phyloP scores from a whole-genome alignment of 2,329 filamentous ascomycete genomes.

The Chaetomium globosum region DNA sequence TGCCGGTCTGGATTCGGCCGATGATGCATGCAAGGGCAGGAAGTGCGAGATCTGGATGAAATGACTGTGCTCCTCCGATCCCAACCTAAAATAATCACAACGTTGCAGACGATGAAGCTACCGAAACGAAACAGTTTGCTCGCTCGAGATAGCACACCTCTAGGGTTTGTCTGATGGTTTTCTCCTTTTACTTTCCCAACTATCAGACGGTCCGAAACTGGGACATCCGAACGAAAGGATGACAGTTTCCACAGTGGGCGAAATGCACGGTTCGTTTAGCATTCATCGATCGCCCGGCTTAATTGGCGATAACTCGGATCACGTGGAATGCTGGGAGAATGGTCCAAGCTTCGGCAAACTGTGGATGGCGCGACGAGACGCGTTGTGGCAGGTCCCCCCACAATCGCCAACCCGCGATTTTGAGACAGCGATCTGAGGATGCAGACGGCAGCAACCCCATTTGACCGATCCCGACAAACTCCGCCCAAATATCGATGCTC shows the following conservation, averaged over 20 bases:
- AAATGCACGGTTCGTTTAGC: background rate
- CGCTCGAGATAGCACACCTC: background rate
- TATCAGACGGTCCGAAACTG: background rate
- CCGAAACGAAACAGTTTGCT: background rate
- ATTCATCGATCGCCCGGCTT: background rate
- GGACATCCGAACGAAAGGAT: background rate
- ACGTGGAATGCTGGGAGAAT: constrained; percentile 1
- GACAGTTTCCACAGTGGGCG: background rate
- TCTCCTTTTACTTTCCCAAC: background rate
- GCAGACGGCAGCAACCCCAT: constrained; percentile 13
- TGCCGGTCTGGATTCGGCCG: constrained; percentile 8
- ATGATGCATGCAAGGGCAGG: constrained; percentile 9
- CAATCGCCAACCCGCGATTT: constrained; percentile 16
- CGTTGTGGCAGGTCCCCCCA: constrained; percentile 16
- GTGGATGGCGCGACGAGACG: constrained; percentile 21
- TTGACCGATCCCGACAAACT: background rate
- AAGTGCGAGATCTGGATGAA: background rate
- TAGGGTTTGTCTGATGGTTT: background rate
- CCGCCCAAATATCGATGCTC: constrained; percentile 22
- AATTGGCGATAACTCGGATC: constrained; percentile 1
- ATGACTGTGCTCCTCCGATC: background rate
- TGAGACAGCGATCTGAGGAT: constrained; percentile 4
- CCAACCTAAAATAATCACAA: background rate
- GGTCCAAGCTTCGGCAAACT: background rate
- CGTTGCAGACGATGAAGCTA: background rate